Conservation (phyloP, 345 rosid genomes). For the Geranium rotundifolium region DNA sequence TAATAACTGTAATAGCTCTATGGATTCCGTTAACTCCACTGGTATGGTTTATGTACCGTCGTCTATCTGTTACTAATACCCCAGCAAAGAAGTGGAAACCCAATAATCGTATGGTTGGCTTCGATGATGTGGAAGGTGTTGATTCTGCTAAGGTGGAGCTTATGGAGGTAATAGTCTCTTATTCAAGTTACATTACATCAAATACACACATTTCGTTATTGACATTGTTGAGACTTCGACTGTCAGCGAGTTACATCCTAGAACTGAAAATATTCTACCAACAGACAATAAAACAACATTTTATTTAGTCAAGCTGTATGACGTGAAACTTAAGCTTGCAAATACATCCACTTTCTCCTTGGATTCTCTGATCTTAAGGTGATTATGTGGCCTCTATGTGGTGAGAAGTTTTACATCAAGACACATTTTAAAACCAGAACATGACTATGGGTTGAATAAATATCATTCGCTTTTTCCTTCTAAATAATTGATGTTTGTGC, state of each 20-base stretch:
- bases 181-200: conserved; percentile 5
- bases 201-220: neutral
- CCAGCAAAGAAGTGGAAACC: conserved; percentile 65
- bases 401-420: neutral
- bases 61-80: conserved; percentile 76
- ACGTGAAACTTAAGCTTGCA: neutral
- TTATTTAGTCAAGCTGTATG: neutral
- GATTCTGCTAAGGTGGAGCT: conserved; percentile 89
- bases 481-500: neutral
- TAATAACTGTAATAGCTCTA: conserved; percentile 59
- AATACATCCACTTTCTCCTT: neutral
- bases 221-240: neutral
- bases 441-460: neutral
- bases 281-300: neutral
- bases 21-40: conserved; percentile 91
- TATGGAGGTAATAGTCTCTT: conserved; percentile 49
- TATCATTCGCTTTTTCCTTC: neutral
- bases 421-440: neutral
- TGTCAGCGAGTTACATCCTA: neutral
- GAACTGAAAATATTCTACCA: neutral
- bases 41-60: conserved; percentile 96
- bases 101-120: conserved; percentile 46
- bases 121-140: conserved; percentile 94
- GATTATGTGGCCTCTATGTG: neutral
- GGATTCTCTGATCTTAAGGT: neutral